A percentile compares a stretch with the other conserved stretches of the same genome.
Conservation (phyloP, 2,329 filamentous ascomycete genomes). For the Orbilia blumenaviensis region DNA sequence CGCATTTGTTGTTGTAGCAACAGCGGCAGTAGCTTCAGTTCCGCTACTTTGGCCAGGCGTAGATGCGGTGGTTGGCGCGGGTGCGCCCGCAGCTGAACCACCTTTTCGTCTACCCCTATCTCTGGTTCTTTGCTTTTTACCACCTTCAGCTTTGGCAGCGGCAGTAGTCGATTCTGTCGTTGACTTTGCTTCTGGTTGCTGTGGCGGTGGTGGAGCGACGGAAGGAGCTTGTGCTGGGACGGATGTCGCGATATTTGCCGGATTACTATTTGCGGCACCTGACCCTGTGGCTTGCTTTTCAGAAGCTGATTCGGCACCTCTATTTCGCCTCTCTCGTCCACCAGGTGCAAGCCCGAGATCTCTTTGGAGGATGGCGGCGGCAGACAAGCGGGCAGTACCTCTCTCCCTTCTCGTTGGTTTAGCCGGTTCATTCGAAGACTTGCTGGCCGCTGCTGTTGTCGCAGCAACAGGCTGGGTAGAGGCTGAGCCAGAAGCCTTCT, state of each 20-base stretch:
- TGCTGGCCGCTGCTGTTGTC: conserved; percentile 44
- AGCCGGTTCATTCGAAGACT: conserved; percentile 65
- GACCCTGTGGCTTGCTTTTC: conserved; percentile 60
- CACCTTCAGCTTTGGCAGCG: conserved; percentile 17
- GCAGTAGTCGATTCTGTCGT: conserved; percentile 10
- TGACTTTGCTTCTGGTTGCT: conserved; percentile 55
- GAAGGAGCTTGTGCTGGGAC: conserved; percentile 59
- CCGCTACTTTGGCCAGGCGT: not conserved
- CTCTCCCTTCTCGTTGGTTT: conserved; percentile 61
- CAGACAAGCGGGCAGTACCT: conserved; percentile 67
- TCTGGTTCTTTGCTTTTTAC: conserved; percentile 30
- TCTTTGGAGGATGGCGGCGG: conserved; percentile 72
- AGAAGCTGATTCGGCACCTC: conserved; percentile 65
- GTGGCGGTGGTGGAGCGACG: conserved; percentile 38
- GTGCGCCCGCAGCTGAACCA: not conserved
- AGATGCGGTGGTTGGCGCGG: not conserved
- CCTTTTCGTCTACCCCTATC: conserved; percentile 39
- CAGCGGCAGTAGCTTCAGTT: not conserved
- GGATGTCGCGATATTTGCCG: conserved; percentile 58
- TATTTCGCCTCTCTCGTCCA: conserved; percentile 69
- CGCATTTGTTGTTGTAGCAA: not conserved
- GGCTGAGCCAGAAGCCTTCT: conserved; percentile 16
- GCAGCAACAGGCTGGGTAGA: not conserved
- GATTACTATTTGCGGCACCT: conserved; percentile 57
- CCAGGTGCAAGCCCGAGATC: conserved; percentile 73